Conservation (phyloP, 331 rosid species). For the Pyracantha coccinea region DNA sequence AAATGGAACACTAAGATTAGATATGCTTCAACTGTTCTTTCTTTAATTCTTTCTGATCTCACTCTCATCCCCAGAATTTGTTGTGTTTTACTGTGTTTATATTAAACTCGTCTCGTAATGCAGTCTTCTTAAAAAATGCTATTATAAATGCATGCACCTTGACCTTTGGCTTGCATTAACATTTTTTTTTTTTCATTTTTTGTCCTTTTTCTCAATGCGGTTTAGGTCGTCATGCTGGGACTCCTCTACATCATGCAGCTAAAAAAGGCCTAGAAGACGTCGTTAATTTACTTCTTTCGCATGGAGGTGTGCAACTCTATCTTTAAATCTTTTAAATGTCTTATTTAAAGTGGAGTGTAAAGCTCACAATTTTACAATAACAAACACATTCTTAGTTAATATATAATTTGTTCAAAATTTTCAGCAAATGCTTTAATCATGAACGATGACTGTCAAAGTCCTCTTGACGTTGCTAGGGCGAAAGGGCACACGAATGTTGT, state of each 20-base stretch:
- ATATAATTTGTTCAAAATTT: slow-evolving; percentile 15
- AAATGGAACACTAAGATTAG: background rate
- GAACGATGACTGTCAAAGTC: slow-evolving; percentile 95
- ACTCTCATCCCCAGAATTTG: background rate
- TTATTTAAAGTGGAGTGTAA: background rate
- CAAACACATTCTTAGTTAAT: background rate
- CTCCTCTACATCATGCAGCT: slow-evolving; percentile 96
- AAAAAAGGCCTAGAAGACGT: slow-evolving; percentile 72
- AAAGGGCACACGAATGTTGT: slow-evolving; percentile 76
- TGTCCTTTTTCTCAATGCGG: background rate
- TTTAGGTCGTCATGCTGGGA: slow-evolving; percentile 82
- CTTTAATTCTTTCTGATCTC: background rate
- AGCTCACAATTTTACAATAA: background rate
- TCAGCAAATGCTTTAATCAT: slow-evolving; percentile 74
- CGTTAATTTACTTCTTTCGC: slow-evolving; percentile 67
- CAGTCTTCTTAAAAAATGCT: background rate
- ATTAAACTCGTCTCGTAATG: background rate
- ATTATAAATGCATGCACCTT: background rate
- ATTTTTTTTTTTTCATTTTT: background rate
- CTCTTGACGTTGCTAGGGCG: slow-evolving; percentile 85
- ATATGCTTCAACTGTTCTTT: background rate
- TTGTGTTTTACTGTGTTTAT: background rate
- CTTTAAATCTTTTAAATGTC: background rate
- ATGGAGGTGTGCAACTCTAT: slow-evolving; percentile 58
- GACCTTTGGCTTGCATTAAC: background rate